Evolutionary conservation across 768 basidiomycete genomes (phyloP), one percentile per base, ranked within the genome.

Genomic region (Rhizopogon vinicolor): DNA sequence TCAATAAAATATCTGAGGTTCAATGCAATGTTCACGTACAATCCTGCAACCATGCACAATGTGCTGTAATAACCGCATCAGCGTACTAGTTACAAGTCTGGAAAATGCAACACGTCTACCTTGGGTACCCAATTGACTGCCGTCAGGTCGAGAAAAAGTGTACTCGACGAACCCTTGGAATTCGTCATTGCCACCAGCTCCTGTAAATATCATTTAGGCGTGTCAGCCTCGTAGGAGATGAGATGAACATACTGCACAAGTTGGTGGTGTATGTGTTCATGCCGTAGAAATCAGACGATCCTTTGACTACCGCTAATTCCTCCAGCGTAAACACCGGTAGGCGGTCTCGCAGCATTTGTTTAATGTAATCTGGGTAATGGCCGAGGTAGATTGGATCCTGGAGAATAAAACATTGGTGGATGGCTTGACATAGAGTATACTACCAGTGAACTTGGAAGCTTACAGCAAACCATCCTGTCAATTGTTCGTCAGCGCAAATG

Each of bases 251-350:
- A 84, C 84, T 74, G 66, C 77, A 78, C 45, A 87, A 74, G 60
- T 84, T 82, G 10, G 83, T 86, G 5, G 85, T 85, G 64, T 87
- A 87, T 0, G 85, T 85, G 67, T 86, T 87, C 79, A 86, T 81
- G 33, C 85, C 85, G 63, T 85, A 86, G 67, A 86, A 87, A 64
- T 85, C 86, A 2, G 84, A 84, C 2, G 83, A 86, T 44, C 80
- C 82, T 52, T 81, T 79, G 40, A 87, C 82, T 35, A 87, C 62
- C 0, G 70, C 72, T 57, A 78, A 63, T 60, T 88, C 84, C 33
- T 82, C 83, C 7, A 73, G 62, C 1, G 83, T 82, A 62, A 82
- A 84, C 42, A 75, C 74, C 0, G 82, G 81, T 44, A 86, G 77
- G n/a, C 83, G 79, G 53, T 80, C 75, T 13, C 79, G 79, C 50